Evolutionary conservation across 1,139 yeast genomes (phyloP), one percentile per base, ranked within the genome.

Genomic region (Sugiyamaella paludigena): DNA sequence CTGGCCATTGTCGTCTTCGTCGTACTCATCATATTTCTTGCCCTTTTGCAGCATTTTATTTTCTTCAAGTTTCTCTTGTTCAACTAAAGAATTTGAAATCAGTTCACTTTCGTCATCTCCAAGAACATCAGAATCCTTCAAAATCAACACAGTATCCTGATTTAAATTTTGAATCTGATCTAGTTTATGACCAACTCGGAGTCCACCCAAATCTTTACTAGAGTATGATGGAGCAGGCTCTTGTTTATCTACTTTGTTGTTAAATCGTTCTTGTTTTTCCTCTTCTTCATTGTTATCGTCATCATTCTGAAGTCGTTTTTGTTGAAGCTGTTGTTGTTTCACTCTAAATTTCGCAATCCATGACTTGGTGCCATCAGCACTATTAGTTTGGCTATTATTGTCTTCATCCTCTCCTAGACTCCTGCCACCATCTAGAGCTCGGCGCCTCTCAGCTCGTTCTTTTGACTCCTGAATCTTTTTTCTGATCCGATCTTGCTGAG

Each of bases 131-230:
- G 71, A 64, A 53, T 88, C 96, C 49, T 83, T 78, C 40, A 87
- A 68, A 0, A 92, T 86, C 47, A 88, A 68, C 1, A 86, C 72
- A 0, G 79, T 78, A 16, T 78, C 79, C n/a, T 71, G 71, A 7
- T 61, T 60, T n/a, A 74, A 51, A 6, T 59, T 63, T 2, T 62
- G 61, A n/a, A 80, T 59, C 19, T 77, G 80, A 6, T 63, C 60
- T 4, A 69, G 47, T 36, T 65, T 68, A 61, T 81, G 86, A 0
- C 73, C 75, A 8, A 82, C 76, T 37, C 67, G 71, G 3, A 78
- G 50, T 1, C 78, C 78, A 4, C 62, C 59, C 15, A 71, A 53
- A 43, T 68, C 71, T 12, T 58, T 60, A 0, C 64, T 51, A 2
- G 62, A 52, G 26, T 59, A 63, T 26, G 26, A n/a, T 16, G 32